A percentile compares a stretch with the other conserved stretches of the same genome.
These are phyloP conservation scores for Hypoxylon sp. DNA, from an alignment of 2,329 filamentous ascomycete genomes.

Conservation along the genomic window DNA sequence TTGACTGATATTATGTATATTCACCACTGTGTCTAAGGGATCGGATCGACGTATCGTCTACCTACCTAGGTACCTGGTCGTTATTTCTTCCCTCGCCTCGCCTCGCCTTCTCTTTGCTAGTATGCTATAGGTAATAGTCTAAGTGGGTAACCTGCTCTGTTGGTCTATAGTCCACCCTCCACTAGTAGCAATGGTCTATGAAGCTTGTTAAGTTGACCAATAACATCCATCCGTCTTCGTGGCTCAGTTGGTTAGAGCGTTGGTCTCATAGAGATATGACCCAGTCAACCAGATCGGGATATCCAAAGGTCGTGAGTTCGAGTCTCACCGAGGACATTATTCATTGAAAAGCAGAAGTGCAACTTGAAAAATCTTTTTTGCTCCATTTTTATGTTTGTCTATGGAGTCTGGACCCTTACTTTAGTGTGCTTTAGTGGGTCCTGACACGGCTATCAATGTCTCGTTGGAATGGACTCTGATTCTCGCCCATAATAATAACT, in stretches of 20 bases:
- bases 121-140: neutral
- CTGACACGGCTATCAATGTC: neutral
- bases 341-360: slow-evolving; percentile 1
- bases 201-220: neutral
- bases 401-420: neutral
- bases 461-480: neutral
- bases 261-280: slow-evolving; percentile 58
- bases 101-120: neutral
- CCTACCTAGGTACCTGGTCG: neutral
- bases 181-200: slow-evolving; percentile 2
- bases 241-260: slow-evolving; percentile 62
- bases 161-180: neutral
- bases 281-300: slow-evolving; percentile 47
- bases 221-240: slow-evolving; percentile 53
- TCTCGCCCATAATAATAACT: neutral
- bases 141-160: slow-evolving; percentile 2
- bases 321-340: slow-evolving; percentile 61
- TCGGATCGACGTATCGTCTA: neutral
- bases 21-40: neutral
- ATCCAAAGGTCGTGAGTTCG: slow-evolving; percentile 67
- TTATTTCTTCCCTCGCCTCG: neutral
- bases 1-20: neutral
- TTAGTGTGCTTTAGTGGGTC: slow-evolving; percentile 5
- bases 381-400: slow-evolving; percentile 1
- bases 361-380: slow-evolving; percentile 5